A percentile compares a stretch with the other conserved stretches of the same genome.
Conservation (phyloP, 257 asterid genomes). For the Voacanga thouarsii region DNA sequence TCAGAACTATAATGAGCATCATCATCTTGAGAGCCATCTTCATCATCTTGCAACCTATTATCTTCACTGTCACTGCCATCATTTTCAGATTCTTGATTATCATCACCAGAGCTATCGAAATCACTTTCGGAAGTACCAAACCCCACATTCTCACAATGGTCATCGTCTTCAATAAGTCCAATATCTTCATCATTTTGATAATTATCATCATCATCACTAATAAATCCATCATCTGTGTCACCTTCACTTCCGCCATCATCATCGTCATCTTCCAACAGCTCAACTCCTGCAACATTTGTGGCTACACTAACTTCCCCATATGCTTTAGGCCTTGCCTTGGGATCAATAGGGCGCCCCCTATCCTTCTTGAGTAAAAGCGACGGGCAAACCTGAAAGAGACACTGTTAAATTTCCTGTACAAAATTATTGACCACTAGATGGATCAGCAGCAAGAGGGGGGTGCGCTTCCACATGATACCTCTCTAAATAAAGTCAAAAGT, state of each 20-base stretch:
- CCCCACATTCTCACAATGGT: slow-evolving; percentile 29
- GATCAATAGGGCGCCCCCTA: slow-evolving; percentile 72
- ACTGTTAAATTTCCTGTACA: slow-evolving; percentile 8
- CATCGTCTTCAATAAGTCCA: slow-evolving; percentile 31
- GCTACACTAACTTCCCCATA: slow-evolving; percentile 76
- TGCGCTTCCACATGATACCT: slow-evolving; percentile 34
- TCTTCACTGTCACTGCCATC: slow-evolving; percentile 23
- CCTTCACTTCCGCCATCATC: slow-evolving; percentile 47
- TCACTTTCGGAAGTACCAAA: slow-evolving; percentile 42
- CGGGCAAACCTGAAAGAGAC: slow-evolving; percentile 74
- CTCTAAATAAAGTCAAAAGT: slow-evolving; percentile 80
- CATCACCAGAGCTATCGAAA: slow-evolving; percentile 29
- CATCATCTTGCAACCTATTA: slow-evolving; percentile 33
- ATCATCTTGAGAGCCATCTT: slow-evolving; percentile 34
- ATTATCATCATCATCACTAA: slow-evolving; percentile 27
- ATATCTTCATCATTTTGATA: slow-evolving; percentile 31
- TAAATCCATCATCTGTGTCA: slow-evolving; percentile 29
- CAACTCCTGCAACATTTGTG: slow-evolving; percentile 73
- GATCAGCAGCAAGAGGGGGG: neutral
- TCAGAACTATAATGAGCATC: slow-evolving; percentile 26
- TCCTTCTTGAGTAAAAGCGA: slow-evolving; percentile 82
- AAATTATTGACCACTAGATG: neutral
- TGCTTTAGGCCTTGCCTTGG: slow-evolving; percentile 81
- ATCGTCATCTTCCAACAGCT: slow-evolving; percentile 64
- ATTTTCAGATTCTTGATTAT: slow-evolving; percentile 33